Evolutionary conservation across 495 filamentous ascomycete species (phyloP), one percentile per base, ranked within the genome.

Genomic region (Trichodelitschia bisporula): DNA sequence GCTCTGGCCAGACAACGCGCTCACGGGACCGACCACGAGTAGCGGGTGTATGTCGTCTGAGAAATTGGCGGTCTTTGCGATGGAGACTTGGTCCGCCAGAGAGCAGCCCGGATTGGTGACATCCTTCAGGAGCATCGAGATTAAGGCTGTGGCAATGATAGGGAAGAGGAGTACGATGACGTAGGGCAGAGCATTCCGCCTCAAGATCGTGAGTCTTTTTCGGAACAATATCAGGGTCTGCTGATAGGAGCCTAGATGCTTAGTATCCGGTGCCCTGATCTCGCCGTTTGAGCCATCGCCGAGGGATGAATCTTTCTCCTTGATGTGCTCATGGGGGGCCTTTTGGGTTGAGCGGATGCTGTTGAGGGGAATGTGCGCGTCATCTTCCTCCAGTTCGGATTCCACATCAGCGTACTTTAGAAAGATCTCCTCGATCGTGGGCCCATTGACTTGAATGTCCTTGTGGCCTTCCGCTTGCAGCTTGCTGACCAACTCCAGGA

Each of bases 371-470:
- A 9, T 19, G 13, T 38, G 37, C 15, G 34, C 23, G 1, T 27
- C 35, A 27, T 51, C 44, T 32, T 50, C 48, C 18, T 43, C 46
- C 32, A 50, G 45, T 30, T 51, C 6, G n/a, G 6, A 6, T n/a
- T 24, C 53, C 43, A 84, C 76, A 32, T 74, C 72, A 1, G 77
- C 78, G 19, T 89, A 59, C 35, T 76, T 74, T 33, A 89, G 50
- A 47, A 91, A 91, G 0, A 86, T 74, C 41, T 83, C 75, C 43
- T 83, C 77, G 35, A 91, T 83, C 0, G 75, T 84, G 2, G 80
- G 80, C 0, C 78, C 78, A 18, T 66, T 69, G 24, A 86, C 69
- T 28, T 73, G 66, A 45, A 80, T 82, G 19, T 82, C 71, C 1
- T 54, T 52, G 23, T 77, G 58, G 1, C 61, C 64, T 1, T 55